These are phyloP conservation scores for Aureobasidium leucospermi DNA, from an alignment of 2,329 filamentous ascomycete species.

Conservation along the genomic window DNA sequence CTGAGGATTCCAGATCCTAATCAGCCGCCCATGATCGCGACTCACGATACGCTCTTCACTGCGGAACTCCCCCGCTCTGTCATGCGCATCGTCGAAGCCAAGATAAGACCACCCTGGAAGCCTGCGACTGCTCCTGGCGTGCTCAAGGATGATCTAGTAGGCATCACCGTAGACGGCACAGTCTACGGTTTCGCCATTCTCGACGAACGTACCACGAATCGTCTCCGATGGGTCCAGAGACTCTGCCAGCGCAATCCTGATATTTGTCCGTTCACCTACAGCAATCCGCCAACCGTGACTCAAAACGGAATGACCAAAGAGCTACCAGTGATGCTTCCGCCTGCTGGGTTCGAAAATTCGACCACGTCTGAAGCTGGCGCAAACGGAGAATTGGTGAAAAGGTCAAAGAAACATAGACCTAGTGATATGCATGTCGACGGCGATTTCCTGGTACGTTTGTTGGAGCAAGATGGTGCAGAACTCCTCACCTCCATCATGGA, in stretches of 20 bases:
- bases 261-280: slow-evolving; percentile 21
- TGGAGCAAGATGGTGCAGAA: slow-evolving; percentile 24
- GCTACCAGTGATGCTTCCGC: background rate
- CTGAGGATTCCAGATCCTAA: slow-evolving; percentile 16
- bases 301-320: background rate
- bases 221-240: slow-evolving; percentile 68
- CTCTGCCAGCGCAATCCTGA: slow-evolving; percentile 36
- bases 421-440: slow-evolving; percentile 35
- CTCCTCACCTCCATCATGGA: slow-evolving; percentile 19
- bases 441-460: slow-evolving; percentile 30
- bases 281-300: background rate
- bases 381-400: slow-evolving; percentile 20
- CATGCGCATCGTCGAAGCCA: slow-evolving; percentile 44
- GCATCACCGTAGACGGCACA: slow-evolving; percentile 45
- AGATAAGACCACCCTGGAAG: slow-evolving; percentile 33
- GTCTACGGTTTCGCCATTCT: slow-evolving; percentile 58
- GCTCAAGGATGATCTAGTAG: slow-evolving; percentile 40
- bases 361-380: background rate
- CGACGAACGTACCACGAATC: slow-evolving; percentile 52
- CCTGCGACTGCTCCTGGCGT: slow-evolving; percentile 31
- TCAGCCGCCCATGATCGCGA: background rate
- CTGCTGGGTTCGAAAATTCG: slow-evolving; percentile 20
- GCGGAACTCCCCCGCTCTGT: slow-evolving; percentile 35
- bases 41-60: slow-evolving; percentile 32
- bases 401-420: slow-evolving; percentile 11